Base-by-base conservation (phyloP, 179 eudicot species). In the Drosera spatulata region DNA sequence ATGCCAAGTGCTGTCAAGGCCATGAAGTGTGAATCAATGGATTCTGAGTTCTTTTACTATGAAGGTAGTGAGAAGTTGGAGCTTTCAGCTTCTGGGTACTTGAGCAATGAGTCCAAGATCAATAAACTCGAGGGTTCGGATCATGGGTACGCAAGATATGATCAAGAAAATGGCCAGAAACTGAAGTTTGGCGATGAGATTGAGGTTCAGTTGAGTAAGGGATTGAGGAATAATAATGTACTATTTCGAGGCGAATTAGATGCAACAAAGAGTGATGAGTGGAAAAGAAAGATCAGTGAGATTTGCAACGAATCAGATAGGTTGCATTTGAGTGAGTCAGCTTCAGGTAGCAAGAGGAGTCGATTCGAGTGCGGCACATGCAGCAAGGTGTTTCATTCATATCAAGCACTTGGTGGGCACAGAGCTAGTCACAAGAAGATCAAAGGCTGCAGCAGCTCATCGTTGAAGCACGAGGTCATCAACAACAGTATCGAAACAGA, bases 381-480 rank as follows among this genome's bases (percentile, higher is more conserved):
- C 61, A 88, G 84, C 59, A 91, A 82, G 63, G 95, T 88, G 13
- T 93, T 93, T 56, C 82, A 74, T 60, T 93, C 99, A 6, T 96
- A 93, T 69, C 99, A 88, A 73, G 97, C 97, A 13, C 62, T 93
- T 22, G 99, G 99, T 1, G 99, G 99, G 8, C 99, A 93, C 44
- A 80, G 99, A 22, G 99, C 99, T 6, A 93, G 99, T 61, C 99
- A 93, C 68, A 93, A 93, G 63, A 93, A 91, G 60, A 87, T 87
- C 2, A 90, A 90, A 59, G 97, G 97, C 1, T 90, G 97, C 44
- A 86, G 79, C 10, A 93, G 93, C 1, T 82, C 95, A 0, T 62
- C 73, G 39, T 59, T 77, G 45, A 82, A 91, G 56, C 73, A 65
- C 7, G 56, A 51, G 80, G 79, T 33, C 77, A 76, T 1, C 78